Evolutionary conservation across 129 eudicot species (phyloP).

Genomic region (Solidago caesia): DNA sequence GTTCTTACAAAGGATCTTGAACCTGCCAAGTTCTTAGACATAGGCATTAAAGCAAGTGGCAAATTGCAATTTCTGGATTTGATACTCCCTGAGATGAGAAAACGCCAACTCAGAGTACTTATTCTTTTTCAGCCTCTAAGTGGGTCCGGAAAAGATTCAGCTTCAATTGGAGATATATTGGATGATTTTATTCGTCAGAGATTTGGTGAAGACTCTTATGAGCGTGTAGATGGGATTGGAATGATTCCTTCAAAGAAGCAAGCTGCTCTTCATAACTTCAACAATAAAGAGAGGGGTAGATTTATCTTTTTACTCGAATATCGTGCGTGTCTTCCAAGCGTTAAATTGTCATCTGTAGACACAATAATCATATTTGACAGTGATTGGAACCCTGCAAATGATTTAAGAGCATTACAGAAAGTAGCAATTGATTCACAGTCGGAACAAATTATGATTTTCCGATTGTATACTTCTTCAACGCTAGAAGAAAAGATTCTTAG

Average conservation of each 20-base stretch:
- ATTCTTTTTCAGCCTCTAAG: slow-evolving; percentile 72
- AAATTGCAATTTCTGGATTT: slow-evolving; percentile 71
- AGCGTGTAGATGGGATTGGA: slow-evolving; percentile 60
- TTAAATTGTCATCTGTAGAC: slow-evolving; percentile 66
- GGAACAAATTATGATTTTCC: slow-evolving; percentile 61
- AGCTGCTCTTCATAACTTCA: slow-evolving; percentile 63
- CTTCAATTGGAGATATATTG: slow-evolving; percentile 62
- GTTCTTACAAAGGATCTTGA: slow-evolving; percentile 45
- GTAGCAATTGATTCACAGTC: slow-evolving; percentile 53
- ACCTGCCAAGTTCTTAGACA: slow-evolving; percentile 37
- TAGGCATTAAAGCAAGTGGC: slow-evolving; percentile 89
- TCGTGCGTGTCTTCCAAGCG: slow-evolving; percentile 69
- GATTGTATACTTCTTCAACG: slow-evolving; percentile 68
- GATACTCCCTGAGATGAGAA: slow-evolving; percentile 58
- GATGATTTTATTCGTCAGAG: slow-evolving; percentile 70
- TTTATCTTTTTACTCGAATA: slow-evolving; percentile 69
- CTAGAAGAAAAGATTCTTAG: slow-evolving; percentile 72
- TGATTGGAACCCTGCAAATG: slow-evolving; percentile 86
- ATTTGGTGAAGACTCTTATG: slow-evolving; percentile 75
- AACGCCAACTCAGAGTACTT: slow-evolving; percentile 54
- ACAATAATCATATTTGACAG: slow-evolving; percentile 59
- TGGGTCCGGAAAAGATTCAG: slow-evolving; percentile 51
- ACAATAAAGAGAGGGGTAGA: slow-evolving; percentile 67
- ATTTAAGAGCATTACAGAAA: slow-evolving; percentile 64
- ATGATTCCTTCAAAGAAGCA: slow-evolving; percentile 48